phyloP scores from a whole-genome alignment of 768 basidiomycete genomes.

The Tremella yokohamensis region DNA sequence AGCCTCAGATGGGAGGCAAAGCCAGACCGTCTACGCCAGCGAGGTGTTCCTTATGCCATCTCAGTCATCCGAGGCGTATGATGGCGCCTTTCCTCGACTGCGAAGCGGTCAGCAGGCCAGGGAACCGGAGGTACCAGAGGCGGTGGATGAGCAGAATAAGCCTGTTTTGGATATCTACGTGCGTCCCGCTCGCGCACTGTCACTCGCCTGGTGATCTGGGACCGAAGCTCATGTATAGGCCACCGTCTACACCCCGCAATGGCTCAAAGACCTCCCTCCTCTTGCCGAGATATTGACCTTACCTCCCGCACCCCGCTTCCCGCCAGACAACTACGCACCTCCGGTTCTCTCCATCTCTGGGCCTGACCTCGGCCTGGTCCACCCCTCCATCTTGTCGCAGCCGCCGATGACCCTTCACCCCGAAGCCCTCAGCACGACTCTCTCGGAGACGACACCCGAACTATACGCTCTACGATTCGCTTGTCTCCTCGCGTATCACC shows the following conservation, averaged over 20 bases:
- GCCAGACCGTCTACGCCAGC: no score
- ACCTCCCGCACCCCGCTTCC: slow-evolving; percentile 11
- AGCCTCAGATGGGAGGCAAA: no score
- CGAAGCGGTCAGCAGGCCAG: no score
- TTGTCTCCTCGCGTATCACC: slow-evolving; percentile 26
- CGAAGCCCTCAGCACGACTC: slow-evolving; percentile 1
- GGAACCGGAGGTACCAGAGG: no score
- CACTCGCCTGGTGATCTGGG: no score
- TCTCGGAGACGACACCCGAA: neutral
- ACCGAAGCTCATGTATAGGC: slow-evolving; percentile 17
- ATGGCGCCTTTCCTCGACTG: no score
- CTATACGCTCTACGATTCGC: slow-evolving; percentile 29
- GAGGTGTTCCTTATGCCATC: no score
- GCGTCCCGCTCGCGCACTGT: no score
- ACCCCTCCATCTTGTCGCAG: slow-evolving; percentile 14
- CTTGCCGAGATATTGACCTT: slow-evolving; percentile 5
- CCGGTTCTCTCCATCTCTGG: slow-evolving; percentile 12
- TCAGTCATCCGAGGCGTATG: no score
- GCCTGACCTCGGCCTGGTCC: slow-evolving; percentile 12
- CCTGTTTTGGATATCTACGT: no score
- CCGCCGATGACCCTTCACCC: neutral
- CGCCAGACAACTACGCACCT: slow-evolving; percentile 15
- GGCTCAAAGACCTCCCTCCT: slow-evolving; percentile 23
- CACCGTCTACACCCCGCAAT: slow-evolving; percentile 19
- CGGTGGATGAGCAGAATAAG: no score